Percentiles rank a stretch among this genome's conserved stretches.
These are phyloP conservation scores for Tricholoma matsutake DNA, from an alignment of 768 basidiomycete genomes.

Conservation along the genomic window DNA sequence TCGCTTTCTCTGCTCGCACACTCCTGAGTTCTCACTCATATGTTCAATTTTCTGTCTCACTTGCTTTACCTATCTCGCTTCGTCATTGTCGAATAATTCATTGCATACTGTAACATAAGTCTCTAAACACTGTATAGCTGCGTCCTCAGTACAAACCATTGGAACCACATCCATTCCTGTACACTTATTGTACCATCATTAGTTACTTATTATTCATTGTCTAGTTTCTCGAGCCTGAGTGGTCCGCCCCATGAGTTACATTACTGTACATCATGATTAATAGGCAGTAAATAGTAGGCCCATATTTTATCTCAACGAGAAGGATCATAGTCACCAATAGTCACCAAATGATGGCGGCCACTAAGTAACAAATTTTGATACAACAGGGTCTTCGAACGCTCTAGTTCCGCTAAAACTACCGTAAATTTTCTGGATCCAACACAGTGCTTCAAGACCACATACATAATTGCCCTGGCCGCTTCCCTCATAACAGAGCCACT, in stretches of 20 bases:
- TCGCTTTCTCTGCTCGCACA: background rate
- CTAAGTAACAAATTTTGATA: slow-evolving; percentile 53
- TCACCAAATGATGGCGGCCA: slow-evolving; percentile 37
- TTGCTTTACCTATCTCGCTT: slow-evolving; percentile 4
- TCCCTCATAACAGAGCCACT: slow-evolving; percentile 72
- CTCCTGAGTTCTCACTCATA: background rate
- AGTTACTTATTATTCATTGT: background rate
- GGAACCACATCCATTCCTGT: background rate
- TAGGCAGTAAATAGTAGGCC: background rate
- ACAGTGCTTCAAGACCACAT: slow-evolving; percentile 25
- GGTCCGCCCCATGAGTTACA: background rate
- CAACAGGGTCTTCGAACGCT: slow-evolving; percentile 40
- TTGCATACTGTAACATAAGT: background rate
- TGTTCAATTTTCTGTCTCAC: background rate
- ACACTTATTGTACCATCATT: background rate
- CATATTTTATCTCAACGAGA: background rate
- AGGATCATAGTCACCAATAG: background rate
- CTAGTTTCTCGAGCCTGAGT: background rate
- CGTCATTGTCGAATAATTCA: slow-evolving; percentile 3
- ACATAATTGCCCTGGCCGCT: slow-evolving; percentile 61
- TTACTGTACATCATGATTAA: background rate
- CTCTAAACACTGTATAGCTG: background rate
- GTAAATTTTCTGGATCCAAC: slow-evolving; percentile 3
- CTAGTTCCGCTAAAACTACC: slow-evolving; percentile 41
- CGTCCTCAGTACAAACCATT: background rate